phyloP scores from a whole-genome alignment of 305 asterid genomes.

The Fraxinus greggii region DNA sequence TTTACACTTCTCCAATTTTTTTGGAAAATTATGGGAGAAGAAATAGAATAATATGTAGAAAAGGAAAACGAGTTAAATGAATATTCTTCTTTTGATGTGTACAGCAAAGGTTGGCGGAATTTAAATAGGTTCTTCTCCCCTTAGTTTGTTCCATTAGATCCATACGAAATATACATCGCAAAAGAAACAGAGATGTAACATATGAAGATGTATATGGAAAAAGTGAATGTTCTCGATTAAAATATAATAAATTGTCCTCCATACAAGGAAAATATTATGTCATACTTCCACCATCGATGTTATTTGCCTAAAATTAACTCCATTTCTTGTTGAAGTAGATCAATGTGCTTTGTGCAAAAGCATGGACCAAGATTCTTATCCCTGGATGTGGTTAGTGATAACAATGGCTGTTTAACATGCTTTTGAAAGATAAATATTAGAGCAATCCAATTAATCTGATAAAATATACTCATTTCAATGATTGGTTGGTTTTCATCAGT shows the following conservation, averaged over 20 bases:
- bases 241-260: not conserved
- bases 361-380: not conserved
- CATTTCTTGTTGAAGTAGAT: not conserved
- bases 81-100: not conserved
- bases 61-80: not conserved
- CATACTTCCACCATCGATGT: not conserved
- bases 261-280: not conserved
- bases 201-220: not conserved
- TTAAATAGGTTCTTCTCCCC: not conserved
- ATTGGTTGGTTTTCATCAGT: not conserved
- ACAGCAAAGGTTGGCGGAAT: not conserved
- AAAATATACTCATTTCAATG: not conserved
- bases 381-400: not conserved
- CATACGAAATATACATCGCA: not conserved
- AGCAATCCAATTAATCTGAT: not conserved
- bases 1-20: not conserved
- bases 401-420: not conserved
- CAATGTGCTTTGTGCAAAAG: not conserved
- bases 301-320: not conserved
- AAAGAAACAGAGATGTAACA: not conserved
- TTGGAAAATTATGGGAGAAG: not conserved
- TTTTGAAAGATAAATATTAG: not conserved
- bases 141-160: not conserved
- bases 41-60: not conserved
- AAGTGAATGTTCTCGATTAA: not conserved